Evolutionary conservation across 2,329 filamentous ascomycete genomes (phyloP).

Genomic region (Pseudogymnoascus verrucosus): DNA sequence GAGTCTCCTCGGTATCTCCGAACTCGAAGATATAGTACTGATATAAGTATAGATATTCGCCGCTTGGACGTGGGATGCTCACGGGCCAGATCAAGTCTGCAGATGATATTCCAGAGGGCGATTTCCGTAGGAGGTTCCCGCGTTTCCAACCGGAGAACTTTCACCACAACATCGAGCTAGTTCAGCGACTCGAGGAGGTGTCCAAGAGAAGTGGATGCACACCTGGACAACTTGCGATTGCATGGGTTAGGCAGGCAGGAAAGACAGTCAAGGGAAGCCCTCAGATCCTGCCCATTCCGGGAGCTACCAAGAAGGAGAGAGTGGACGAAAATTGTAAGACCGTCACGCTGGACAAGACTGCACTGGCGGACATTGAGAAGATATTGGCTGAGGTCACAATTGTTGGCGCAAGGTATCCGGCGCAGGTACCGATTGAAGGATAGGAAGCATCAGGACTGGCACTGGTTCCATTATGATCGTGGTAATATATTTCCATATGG

Average conservation of each 20-base stretch:
- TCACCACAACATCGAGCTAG: constrained; percentile 55
- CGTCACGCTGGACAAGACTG: constrained; percentile 41
- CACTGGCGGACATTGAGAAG: constrained; percentile 42
- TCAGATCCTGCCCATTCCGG: constrained; percentile 57
- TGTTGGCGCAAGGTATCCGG: constrained; percentile 42
- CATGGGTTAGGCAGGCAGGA: constrained; percentile 49
- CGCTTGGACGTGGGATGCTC: constrained; percentile 55
- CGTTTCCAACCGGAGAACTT: constrained; percentile 58
- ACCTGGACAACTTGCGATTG: constrained; percentile 56
- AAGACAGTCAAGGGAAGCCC: constrained; percentile 27
- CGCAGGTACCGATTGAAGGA: background rate
- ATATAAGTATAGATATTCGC: constrained; percentile 46
- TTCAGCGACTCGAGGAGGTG: constrained; percentile 47
- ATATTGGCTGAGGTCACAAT: constrained; percentile 41
- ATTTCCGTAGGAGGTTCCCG: constrained; percentile 50
- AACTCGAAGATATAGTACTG: constrained; percentile 9
- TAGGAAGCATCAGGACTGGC: background rate
- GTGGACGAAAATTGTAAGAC: constrained; percentile 52
- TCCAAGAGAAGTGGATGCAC: constrained; percentile 54
- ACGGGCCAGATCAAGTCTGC: constrained; percentile 42
- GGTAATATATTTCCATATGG: background rate
- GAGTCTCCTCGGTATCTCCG: constrained; percentile 14
- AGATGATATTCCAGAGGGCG: constrained; percentile 48
- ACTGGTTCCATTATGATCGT: background rate
- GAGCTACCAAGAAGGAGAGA: constrained; percentile 47